phyloP scores from a whole-genome alignment of 768 basidiomycete genomes.

The Calocybe gangraenosa region DNA sequence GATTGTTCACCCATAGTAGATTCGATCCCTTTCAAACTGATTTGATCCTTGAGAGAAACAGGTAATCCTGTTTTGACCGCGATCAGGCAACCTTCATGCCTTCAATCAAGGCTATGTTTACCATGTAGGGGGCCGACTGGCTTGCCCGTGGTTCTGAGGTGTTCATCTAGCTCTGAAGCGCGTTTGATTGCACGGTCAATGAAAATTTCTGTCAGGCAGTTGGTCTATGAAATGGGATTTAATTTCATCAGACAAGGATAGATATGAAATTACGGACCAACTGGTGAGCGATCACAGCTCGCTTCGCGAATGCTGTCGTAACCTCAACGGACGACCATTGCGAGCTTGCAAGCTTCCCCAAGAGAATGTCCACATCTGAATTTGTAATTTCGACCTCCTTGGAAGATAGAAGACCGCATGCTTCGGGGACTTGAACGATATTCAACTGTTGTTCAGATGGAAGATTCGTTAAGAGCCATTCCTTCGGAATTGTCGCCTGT shows the following conservation, averaged over 20 bases:
- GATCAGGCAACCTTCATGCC: background rate
- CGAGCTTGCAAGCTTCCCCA: constrained; percentile 48
- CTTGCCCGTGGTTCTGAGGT: constrained; percentile 57
- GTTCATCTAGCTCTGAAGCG: constrained; percentile 63
- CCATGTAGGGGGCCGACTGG: constrained; percentile 73
- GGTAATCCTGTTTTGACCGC: constrained; percentile 40
- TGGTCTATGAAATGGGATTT: constrained; percentile 41
- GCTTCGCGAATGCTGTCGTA: constrained; percentile 69
- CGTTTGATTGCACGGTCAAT: constrained; percentile 63
- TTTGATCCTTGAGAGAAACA: constrained; percentile 72
- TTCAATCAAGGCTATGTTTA: constrained; percentile 11
- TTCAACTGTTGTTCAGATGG: constrained; percentile 47
- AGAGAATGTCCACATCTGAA: constrained; percentile 37
- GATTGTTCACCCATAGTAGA: constrained; percentile 54
- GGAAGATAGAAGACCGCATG: constrained; percentile 52
- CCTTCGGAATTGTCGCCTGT: constrained; percentile 52
- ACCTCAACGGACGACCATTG: constrained; percentile 66
- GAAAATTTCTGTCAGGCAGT: constrained; percentile 84
- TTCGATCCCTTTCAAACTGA: constrained; percentile 65
- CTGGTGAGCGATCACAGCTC: constrained; percentile 79
- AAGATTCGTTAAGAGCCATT: constrained; percentile 51
- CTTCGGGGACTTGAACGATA: constrained; percentile 50
- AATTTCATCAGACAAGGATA: no score
- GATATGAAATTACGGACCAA: constrained; percentile 39
- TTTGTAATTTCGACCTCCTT: constrained; percentile 48